These are phyloP conservation scores for Erythrobasidium yunnanense DNA, from an alignment of 768 basidiomycete genomes.

Conservation along the genomic window DNA sequence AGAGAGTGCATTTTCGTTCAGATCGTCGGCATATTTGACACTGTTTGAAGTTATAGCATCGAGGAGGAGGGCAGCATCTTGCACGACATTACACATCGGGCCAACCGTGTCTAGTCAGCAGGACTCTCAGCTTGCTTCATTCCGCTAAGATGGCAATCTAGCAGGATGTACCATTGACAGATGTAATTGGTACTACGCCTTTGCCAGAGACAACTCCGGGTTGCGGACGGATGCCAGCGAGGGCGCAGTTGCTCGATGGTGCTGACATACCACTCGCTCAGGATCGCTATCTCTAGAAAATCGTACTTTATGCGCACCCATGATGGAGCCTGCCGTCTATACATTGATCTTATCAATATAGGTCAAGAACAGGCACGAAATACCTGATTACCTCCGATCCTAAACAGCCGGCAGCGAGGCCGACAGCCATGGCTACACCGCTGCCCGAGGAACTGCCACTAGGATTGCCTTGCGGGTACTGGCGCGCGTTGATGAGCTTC, in stretches of 20 bases:
- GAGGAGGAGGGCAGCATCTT: not conserved
- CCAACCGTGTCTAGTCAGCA: not conserved
- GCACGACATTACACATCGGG: not conserved
- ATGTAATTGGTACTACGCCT: not conserved
- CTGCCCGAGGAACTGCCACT: not conserved
- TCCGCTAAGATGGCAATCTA: not conserved
- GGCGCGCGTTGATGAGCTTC: no score
- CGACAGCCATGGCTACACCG: not conserved
- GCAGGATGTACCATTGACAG: not conserved
- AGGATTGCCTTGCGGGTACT: constrained; percentile 1
- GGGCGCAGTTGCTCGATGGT: not conserved
- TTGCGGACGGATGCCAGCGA: not conserved
- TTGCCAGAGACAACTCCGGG: not conserved
- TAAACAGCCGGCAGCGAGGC: not conserved
- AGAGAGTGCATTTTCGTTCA: not conserved
- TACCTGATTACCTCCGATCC: constrained; percentile 3
- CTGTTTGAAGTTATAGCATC: not conserved
- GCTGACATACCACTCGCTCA: not conserved
- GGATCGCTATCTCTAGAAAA: not conserved
- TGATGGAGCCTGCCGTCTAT: not conserved
- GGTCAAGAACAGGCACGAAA: no score
- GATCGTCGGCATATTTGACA: not conserved
- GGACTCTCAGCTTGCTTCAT: not conserved
- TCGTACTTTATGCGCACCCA: no score
- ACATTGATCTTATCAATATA: no score